phyloP scores from a whole-genome alignment of 164 flowering plant species.

The Dillenia turbinata region DNA sequence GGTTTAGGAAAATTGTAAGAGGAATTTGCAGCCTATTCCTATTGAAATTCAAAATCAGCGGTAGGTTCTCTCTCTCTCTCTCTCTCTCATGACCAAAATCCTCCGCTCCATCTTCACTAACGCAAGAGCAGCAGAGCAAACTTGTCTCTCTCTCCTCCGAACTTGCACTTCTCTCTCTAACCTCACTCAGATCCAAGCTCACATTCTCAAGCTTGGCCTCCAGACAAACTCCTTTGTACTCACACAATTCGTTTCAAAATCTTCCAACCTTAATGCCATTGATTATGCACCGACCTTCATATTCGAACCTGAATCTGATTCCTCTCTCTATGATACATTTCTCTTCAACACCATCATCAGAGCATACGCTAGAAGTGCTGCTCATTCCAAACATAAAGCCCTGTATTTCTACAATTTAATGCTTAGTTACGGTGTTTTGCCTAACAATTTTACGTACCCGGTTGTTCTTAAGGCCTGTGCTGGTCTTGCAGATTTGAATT shows the following conservation, averaged over 20 bases:
- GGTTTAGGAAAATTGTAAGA: no score
- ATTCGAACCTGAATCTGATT: neutral
- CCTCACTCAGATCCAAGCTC: conserved; percentile 14
- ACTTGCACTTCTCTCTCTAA: conserved; percentile 14
- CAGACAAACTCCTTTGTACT: neutral
- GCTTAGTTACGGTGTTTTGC: conserved; percentile 1
- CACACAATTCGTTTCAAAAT: no score
- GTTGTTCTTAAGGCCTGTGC: conserved; percentile 20
- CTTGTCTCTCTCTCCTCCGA: conserved; percentile 10
- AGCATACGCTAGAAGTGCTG: conserved; percentile 3
- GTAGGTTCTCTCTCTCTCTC: no score
- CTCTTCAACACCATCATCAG: conserved; percentile 20
- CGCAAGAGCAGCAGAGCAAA: conserved; percentile 11
- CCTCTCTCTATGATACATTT: conserved; percentile 6
- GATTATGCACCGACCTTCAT: conserved; percentile 5
- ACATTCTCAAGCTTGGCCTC: conserved; percentile 13
- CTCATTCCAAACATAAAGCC: neutral
- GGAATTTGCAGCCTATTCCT: no score
- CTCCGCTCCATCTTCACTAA: neutral
- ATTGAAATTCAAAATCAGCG: no score
- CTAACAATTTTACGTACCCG: conserved; percentile 22
- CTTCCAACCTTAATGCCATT: neutral
- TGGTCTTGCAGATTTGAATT: conserved; percentile 3
- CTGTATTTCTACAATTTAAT: conserved; percentile 9
- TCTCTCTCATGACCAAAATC: no score